Conservation (phyloP, 352 stramenopile genomes). For the Globisporangium viniferum region DNA sequence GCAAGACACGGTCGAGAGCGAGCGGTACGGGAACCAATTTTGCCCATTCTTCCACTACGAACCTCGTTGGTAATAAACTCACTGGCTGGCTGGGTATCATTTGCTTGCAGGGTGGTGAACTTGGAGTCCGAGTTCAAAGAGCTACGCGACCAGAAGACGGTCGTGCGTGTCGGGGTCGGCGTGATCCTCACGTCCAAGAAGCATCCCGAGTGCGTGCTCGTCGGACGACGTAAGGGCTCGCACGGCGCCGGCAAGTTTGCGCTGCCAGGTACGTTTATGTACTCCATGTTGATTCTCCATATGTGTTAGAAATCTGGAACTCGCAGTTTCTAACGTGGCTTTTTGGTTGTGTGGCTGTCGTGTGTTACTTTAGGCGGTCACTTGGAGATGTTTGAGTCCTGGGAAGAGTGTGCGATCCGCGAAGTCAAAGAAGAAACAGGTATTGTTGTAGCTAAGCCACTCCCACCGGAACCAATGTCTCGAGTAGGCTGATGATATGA, state of each 20-base stretch:
- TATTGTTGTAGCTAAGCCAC: conserved; percentile 7
- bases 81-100: background rate
- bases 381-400: conserved; percentile 82
- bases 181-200: conserved; percentile 66
- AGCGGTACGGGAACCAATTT: conserved; percentile 30
- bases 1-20: conserved; percentile 62
- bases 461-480: too few species aligned
- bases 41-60: background rate
- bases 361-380: conserved; percentile 39
- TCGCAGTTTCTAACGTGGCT: background rate
- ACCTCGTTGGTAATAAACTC: background rate
- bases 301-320: background rate
- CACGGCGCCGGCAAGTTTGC: conserved; percentile 74
- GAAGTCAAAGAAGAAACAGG: conserved; percentile 84
- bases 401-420: conserved; percentile 71
- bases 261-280: conserved; percentile 42
- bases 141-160: conserved; percentile 50
- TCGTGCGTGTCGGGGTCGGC: conserved; percentile 74
- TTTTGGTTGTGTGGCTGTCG: background rate
- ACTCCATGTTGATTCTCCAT: background rate
- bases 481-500: too few species aligned
- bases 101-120: conserved; percentile 32
- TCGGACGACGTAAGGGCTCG: conserved; percentile 69
- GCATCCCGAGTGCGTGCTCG: conserved; percentile 66
- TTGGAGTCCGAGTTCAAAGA: conserved; percentile 62